Base-by-base conservation (phyloP, 2,329 filamentous ascomycete species). In the Pseudonectria buxi region DNA sequence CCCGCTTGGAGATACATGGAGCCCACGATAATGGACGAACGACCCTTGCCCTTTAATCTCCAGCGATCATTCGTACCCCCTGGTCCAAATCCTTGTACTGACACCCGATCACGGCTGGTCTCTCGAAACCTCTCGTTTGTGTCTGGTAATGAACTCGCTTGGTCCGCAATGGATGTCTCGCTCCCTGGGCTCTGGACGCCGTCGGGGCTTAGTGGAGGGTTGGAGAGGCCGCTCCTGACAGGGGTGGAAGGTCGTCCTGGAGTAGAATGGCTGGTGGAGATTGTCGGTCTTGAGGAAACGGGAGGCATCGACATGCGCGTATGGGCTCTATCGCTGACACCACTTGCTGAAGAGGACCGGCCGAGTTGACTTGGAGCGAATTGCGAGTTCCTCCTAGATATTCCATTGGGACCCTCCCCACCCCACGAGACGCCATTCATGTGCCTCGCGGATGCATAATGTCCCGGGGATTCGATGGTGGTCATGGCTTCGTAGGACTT, bases 1-100 rank as follows among this genome's bases (percentile, higher is more conserved):
- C 92, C 92, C 35, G 87, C 84, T 59, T 89, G 84, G 48, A 98
- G 75, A 57, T 90, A 94, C 46, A 95, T 69, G 12, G 84, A 87
- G 2, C 86, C 90, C 47, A 94, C 72, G 7, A 94, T 75, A 37
- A 95, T 81, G 14, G 78, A 78, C 11, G 86, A 74, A 36, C 90
- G 79, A 18, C 84, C 83, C 58, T 84, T 89, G 22, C 86, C 86
- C 57, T 86, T 87, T 47, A 82, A 81, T 43, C 86, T 81, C 56
- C 80, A 84, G 44, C 83, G 72, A 54, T 95, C 87, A 46, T 81
- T 83, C 40, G 83, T 68, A 37, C 83, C 82, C 32, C 78, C 75
- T 1, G 78, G 68, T 0, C 80, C 80, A 53, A 94, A 87, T 0
- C 87, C 86, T 41, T 79, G 76, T 3, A 74, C 84, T 55, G 66